Conservation (phyloP, 2,329 filamentous ascomycete genomes). For the Microdochium trichocladiopsis region DNA sequence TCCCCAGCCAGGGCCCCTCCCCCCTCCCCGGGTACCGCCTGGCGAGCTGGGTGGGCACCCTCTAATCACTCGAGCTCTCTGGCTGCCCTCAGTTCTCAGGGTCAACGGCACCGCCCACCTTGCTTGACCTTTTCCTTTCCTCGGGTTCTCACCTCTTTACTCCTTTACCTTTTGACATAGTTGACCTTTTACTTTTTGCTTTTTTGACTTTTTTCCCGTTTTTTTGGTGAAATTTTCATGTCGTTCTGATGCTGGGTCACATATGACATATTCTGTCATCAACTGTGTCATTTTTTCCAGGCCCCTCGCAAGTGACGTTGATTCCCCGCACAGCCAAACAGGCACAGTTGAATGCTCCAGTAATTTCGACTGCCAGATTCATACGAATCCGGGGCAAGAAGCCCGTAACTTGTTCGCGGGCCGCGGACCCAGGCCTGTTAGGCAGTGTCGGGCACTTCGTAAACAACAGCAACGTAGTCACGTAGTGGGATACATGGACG, state of each 20-base stretch:
- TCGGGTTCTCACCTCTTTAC: neutral
- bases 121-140: neutral
- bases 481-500: too few species aligned
- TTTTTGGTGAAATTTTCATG: neutral
- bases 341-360: too few species aligned
- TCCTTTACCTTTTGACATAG: neutral
- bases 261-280: neutral
- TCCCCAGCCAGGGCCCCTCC: neutral
- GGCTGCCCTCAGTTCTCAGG: neutral
- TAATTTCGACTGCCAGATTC: too few species aligned
- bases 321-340: too few species aligned
- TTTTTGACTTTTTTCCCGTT: neutral
- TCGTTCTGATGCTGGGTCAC: neutral
- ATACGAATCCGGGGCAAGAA: too few species aligned
- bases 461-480: too few species aligned
- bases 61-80: neutral
- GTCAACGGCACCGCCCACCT: neutral
- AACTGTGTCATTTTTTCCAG: too few species aligned
- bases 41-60: neutral
- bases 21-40: neutral
- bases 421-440: too few species aligned
- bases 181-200: neutral
- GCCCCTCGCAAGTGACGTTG: too few species aligned
- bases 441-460: too few species aligned
- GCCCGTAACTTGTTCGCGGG: too few species aligned